These are phyloP conservation scores for Acanthamoeba triangularis DNA, from an alignment of 208 protist species.

Conservation along the genomic window DNA sequence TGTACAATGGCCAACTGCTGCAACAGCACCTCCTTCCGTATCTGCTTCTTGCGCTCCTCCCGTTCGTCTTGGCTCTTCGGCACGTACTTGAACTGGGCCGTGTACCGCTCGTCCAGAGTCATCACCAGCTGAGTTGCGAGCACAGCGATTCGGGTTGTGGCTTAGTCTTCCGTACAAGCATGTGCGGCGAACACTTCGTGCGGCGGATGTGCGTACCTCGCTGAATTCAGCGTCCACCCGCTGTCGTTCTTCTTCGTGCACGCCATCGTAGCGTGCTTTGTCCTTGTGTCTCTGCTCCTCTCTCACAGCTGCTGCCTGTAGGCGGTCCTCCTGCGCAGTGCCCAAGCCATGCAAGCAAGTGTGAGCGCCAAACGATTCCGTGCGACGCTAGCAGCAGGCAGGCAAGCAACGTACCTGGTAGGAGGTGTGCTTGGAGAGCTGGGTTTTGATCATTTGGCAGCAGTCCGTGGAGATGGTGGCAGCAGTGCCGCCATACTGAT, in stretches of 20 bases:
- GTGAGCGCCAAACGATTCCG: background rate
- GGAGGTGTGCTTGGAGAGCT: conserved; percentile 41
- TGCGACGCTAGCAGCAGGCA: background rate
- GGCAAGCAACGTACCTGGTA: background rate
- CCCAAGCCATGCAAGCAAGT: background rate
- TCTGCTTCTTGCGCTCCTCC: conserved; percentile 5
- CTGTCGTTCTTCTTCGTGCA: background rate
- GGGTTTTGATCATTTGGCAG: conserved; percentile 8
- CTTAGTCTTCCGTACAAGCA: too few relatives aligned
- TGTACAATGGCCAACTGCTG: conserved; percentile 1
- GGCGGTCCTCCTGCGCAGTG: background rate
- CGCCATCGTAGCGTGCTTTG: background rate
- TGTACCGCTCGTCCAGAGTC: conserved; percentile 20
- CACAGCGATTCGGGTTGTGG: background rate
- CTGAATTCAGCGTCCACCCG: background rate
- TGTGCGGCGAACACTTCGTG: too few relatives aligned
- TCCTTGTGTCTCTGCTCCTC: background rate
- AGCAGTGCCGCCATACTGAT: background rate
- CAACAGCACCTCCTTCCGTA: conserved; percentile 10
- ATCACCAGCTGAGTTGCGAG: background rate
- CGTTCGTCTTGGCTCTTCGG: background rate
- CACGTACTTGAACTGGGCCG: background rate
- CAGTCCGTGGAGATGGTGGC: background rate
- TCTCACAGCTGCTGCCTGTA: background rate
- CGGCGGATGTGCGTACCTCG: background rate